Evolutionary conservation across 495 filamentous ascomycete species (phyloP).

Genomic region (Chlorociboria aeruginascens): DNA sequence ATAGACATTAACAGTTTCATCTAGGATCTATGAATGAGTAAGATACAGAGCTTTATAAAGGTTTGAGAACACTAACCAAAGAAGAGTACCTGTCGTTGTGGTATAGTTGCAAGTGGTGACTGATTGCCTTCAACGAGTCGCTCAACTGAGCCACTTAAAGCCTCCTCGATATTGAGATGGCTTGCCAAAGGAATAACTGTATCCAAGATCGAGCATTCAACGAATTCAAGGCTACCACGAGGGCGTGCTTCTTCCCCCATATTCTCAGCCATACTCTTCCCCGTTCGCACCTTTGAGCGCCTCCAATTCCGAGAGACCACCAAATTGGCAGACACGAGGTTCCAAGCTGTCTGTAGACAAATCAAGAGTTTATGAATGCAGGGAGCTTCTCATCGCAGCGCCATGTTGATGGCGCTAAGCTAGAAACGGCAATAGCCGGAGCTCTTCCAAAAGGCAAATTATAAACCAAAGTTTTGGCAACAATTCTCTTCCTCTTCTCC

Average conservation of each 20-base stretch:
- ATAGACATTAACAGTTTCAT: slow-evolving; percentile 67
- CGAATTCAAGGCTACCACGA: slow-evolving; percentile 39
- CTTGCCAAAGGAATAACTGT: slow-evolving; percentile 68
- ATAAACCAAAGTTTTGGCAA: too few relatives aligned
- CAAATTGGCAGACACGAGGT: too few relatives aligned
- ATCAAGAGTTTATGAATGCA: too few relatives aligned
- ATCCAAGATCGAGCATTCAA: slow-evolving; percentile 60
- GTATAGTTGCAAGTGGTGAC: slow-evolving; percentile 28
- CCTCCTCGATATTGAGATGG: slow-evolving; percentile 49
- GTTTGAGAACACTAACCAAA: slow-evolving; percentile 49
- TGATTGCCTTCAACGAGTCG: slow-evolving; percentile 12
- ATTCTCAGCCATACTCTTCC: slow-evolving; percentile 10
- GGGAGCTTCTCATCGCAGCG: too few relatives aligned
- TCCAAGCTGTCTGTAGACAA: too few relatives aligned
- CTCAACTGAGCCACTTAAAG: slow-evolving; percentile 30
- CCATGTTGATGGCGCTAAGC: too few relatives aligned
- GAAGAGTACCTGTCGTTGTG: slow-evolving; percentile 35
- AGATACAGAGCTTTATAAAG: slow-evolving; percentile 26
- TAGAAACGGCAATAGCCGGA: neutral
- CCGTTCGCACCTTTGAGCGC: too few relatives aligned
- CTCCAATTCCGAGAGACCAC: too few relatives aligned
- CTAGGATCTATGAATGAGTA: slow-evolving; percentile 57
- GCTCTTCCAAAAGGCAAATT: neutral
- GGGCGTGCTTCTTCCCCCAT: slow-evolving; percentile 6
- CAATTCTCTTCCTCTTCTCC: neutral